Evolutionary conservation across 495 filamentous ascomycete species (phyloP), one percentile per base, ranked within the genome.

Genomic region (Bryoglossum gracile): DNA sequence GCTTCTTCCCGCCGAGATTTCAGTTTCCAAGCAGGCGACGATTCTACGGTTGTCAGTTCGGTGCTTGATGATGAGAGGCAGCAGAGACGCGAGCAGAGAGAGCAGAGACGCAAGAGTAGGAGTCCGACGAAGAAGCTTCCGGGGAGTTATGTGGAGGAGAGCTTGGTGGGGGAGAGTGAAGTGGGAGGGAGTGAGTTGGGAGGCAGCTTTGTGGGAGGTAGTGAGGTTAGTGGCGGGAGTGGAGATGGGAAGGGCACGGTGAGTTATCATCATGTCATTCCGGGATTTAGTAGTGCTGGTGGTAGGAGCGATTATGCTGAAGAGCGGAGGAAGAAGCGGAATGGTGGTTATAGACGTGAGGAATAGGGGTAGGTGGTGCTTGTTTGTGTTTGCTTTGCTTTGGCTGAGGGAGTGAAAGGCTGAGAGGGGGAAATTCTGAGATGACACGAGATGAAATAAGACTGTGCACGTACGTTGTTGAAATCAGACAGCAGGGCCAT

Each of bases 221-320:
- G 47, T 17, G 38, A 36, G 33, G 19, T 56, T 32, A 44, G 51
- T 9, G 53, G 46, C 8, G 74, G 69, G 6, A 72, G 75, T 5
- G 75, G 77, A 43, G 76, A 77, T 48, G 80, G 78, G 1, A 62
- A 76, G 10, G 88, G 88, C 18, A 92, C 87, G 16, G 89, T 86
- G 71, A 79, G 75, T 39, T 95, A 95, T 62, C 77, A 75, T 50
- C 86, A 90, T 63, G 73, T 82, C 1, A 87, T 91, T 54, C 86
- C 88, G 0, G 87, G 86, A 1, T 64, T 90, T 58, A 81, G 73
- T 25, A 51, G 57, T 30, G 62, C 51, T 44, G 61, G 50, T 49
- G 64, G 56, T 2, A 62, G 59, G 16, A 63, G 56, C 46, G 76
- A 76, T 65, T 70, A 66, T 55, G 68, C 57, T 5, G 64, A 68